Base-by-base conservation (phyloP, 768 basidiomycete genomes). In the Collybia sordida region DNA sequence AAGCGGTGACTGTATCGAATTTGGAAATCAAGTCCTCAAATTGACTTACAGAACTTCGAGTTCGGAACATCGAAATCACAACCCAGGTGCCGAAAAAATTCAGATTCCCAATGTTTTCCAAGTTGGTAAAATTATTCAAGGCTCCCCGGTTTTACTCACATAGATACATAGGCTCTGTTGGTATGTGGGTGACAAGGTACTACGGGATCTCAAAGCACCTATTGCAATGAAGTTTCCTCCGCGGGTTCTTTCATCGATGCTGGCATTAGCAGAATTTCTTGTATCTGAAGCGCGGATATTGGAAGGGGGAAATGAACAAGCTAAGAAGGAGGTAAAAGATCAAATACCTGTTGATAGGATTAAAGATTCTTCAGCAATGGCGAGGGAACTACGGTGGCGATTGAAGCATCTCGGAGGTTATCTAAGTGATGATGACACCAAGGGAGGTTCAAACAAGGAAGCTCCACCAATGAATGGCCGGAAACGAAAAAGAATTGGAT, bases 51-150 rank as follows among this genome's bases (percentile, higher is more conserved):
- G 93, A 99, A 69, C 75, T 98, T 17, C 82, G 83, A 51, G 81
- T 99, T 19, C 78, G 93, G 42, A 85, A 93, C 43, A 97, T 99
- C 58, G 96, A 99, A 67, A 90, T 92, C 55, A 78, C 81, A 2
- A 98, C 95, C 1, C 87, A 89, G 49, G 96, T 98, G 0, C 94
- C 96, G 0, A 93, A 90, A 66, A 90, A 90, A 65, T 94, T 93
- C 65, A 78, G 90, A 38, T 95, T 91, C 60, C 93, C 93, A 1
- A 74, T 86, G 64, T 91, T 94, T 59, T 72, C 85, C 49, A 86
- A 79, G 90, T 90, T 60, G 5, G 72, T 63, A 63, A 48, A n/a
- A 57, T 9, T 43, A 12, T 36, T 19, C 12, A 12, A 18, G 31
- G 6, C 18, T 12, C 27, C 42, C 28, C 47, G 19, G 22, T 24